Evolutionary conservation across 495 filamentous ascomycete genomes (phyloP).

Genomic region (Penicillium robsamsonii): DNA sequence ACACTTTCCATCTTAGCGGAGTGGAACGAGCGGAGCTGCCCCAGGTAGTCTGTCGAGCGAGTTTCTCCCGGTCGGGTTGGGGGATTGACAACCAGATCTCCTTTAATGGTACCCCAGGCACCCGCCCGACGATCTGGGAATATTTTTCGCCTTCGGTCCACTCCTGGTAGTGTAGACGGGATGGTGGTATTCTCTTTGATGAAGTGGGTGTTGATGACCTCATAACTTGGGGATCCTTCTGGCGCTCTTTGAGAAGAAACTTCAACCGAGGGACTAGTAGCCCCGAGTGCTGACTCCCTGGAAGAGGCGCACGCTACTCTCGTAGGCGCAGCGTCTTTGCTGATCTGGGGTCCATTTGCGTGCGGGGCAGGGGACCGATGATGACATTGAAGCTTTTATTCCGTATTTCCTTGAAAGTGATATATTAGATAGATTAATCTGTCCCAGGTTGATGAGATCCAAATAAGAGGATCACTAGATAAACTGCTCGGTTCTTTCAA

Average conservation of each 20-base stretch:
- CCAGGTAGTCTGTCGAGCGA: not conserved
- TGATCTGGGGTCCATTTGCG: conserved; percentile 21
- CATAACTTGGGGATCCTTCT: conserved; percentile 5
- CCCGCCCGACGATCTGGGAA: conserved; percentile 4
- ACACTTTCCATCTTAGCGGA: conserved; percentile 1
- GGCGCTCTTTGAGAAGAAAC: conserved; percentile 24
- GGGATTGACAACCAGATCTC: conserved; percentile 3
- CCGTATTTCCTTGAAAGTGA: conserved; percentile 3
- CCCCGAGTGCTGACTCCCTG: not conserved
- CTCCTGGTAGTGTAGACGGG: conserved; percentile 5
- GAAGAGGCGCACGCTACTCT: conserved; percentile 1
- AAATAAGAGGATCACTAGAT: conserved; percentile 7
- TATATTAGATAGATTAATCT: not conserved
- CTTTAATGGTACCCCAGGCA: conserved; percentile 7
- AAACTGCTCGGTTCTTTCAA: not conserved
- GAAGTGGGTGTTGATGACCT: conserved; percentile 18
- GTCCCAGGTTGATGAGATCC: conserved; percentile 5
- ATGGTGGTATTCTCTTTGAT: conserved; percentile 20
- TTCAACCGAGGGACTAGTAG: not conserved
- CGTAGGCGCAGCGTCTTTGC: conserved; percentile 5
- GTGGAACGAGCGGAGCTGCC: conserved; percentile 5
- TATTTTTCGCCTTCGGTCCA: conserved; percentile 2
- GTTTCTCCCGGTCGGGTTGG: conserved; percentile 1
- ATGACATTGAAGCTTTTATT: conserved; percentile 3
- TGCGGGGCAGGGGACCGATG: conserved; percentile 15